Base-by-base conservation (phyloP, 2,329 filamentous ascomycete genomes). In the Fusarium sororula region DNA sequence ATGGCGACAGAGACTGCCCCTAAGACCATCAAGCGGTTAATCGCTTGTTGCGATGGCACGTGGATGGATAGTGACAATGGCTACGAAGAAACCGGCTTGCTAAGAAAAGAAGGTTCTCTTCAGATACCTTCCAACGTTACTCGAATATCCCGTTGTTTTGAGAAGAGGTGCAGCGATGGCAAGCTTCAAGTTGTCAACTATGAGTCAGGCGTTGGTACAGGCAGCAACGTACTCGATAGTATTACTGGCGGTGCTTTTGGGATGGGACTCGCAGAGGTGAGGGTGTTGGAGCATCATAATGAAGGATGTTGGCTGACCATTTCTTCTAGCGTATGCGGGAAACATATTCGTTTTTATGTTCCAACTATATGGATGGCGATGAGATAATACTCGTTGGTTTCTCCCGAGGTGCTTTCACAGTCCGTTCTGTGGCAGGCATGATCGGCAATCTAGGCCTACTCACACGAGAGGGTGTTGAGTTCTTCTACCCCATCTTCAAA, bases 331-430 rank as follows among this genome's bases (percentile, higher is more conserved):
- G 83, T 64, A 86, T 92, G 60, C 86, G 89, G 18, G 90, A 91
- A 78, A 88, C 89, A 4, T 92, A 92, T 76, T 84, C 87, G 9
- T 92, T 91, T 76, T 82, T 91, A 5, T 90, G 88, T 62, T 86
- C 87, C 74, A 92, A 91, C 80, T 91, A 91, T 75, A 84, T 85
- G 61, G 85, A 86, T 60, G 88, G 88, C 6, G 89, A 90, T 69
- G 86, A 90, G 70, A 88, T 90, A 54, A 80, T 89, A 53, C 83
- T 90, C 35, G 79, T 90, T 35, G 89, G 88, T 7, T 90, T 89
- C 82, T 90, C 88, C 3, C 84, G 89, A 20, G 88, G 88, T 8
- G 89, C 88, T 9, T 90, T 90, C 73, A 90, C 88, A 1, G 88
- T 85, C 6, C 84, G 88, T n/a, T 89, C 87, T 7, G 84, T 90